phyloP scores from a whole-genome alignment of 345 rosid genomes.

The Eucalyptus curtisii region DNA sequence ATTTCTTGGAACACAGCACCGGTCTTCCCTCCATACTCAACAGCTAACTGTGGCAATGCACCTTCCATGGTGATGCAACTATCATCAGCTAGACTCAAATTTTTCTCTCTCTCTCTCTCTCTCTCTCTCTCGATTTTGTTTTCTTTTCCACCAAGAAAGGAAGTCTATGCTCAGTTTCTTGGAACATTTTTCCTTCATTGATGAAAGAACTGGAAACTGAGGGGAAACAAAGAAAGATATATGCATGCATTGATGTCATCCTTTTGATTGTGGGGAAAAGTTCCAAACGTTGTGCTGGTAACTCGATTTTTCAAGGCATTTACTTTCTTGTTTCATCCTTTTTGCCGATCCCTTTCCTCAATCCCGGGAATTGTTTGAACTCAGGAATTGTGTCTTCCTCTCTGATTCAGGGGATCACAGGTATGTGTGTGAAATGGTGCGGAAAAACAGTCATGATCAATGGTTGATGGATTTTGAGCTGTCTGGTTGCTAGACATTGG shows the following conservation, averaged over 20 bases:
- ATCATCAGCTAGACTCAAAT: neutral
- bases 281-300: neutral
- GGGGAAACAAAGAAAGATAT: neutral
- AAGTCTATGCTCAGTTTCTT: neutral
- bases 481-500: neutral
- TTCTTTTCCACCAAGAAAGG: neutral
- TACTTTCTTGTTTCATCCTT: neutral
- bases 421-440: neutral
- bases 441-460: neutral
- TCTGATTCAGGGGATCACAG: neutral
- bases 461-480: neutral
- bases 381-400: neutral
- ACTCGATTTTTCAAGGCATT: neutral
- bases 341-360: neutral
- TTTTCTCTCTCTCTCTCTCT: neutral
- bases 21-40: neutral
- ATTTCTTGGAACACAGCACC: neutral
- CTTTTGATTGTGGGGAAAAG: neutral
- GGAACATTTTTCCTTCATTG: neutral
- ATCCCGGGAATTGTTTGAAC: neutral
- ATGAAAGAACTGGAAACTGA: neutral
- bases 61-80: neutral
- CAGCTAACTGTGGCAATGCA: neutral
- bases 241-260: neutral
- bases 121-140: neutral